Evolutionary conservation across 1,284 basidiomycete genomes (phyloP).

Genomic region (Ustanciosporium gigantosporum): DNA sequence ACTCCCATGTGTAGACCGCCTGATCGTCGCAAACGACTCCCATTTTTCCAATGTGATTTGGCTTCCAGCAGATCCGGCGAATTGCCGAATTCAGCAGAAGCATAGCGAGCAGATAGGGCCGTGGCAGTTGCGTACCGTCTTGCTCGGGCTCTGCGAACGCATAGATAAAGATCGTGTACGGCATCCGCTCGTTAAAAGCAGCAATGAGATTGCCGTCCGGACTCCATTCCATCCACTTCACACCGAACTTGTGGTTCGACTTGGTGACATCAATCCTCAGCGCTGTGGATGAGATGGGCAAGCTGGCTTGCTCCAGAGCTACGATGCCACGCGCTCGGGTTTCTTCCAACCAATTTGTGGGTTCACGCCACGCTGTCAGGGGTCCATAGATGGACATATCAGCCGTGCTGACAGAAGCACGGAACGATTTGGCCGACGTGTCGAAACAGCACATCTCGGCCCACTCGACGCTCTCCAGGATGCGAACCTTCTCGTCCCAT

Average conservation of each 20-base stretch:
- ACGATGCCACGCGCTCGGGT: slow-evolving; percentile 57
- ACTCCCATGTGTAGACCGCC: slow-evolving; percentile 76
- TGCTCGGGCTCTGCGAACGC: slow-evolving; percentile 67
- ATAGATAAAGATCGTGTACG: slow-evolving; percentile 69
- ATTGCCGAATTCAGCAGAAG: slow-evolving; percentile 70
- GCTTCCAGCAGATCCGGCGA: slow-evolving; percentile 74
- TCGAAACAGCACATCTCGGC: slow-evolving; percentile 15
- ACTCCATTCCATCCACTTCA: slow-evolving; percentile 41
- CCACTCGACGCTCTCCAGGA: slow-evolving; percentile 34
- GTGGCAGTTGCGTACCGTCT: slow-evolving; percentile 61
- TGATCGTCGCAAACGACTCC: slow-evolving; percentile 72
- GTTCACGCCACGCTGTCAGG: slow-evolving; percentile 51
- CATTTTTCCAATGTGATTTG: slow-evolving; percentile 70
- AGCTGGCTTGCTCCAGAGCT: slow-evolving; percentile 27
- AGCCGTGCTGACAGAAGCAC: slow-evolving; percentile 3
- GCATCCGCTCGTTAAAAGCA: slow-evolving; percentile 64
- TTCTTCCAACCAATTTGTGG: slow-evolving; percentile 52
- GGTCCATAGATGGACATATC: slow-evolving; percentile 10
- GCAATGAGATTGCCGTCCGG: slow-evolving; percentile 43
- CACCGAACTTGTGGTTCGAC: slow-evolving; percentile 30
- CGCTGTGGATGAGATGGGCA: slow-evolving; percentile 31
- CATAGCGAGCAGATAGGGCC: slow-evolving; percentile 70
- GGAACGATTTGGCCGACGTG: slow-evolving; percentile 13
- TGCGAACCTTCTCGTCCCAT: slow-evolving; percentile 56
- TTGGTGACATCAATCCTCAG: slow-evolving; percentile 17